These are phyloP conservation scores for Ceratobasidium papillatum DNA, from an alignment of 1,284 basidiomycete genomes.

Conservation along the genomic window DNA sequence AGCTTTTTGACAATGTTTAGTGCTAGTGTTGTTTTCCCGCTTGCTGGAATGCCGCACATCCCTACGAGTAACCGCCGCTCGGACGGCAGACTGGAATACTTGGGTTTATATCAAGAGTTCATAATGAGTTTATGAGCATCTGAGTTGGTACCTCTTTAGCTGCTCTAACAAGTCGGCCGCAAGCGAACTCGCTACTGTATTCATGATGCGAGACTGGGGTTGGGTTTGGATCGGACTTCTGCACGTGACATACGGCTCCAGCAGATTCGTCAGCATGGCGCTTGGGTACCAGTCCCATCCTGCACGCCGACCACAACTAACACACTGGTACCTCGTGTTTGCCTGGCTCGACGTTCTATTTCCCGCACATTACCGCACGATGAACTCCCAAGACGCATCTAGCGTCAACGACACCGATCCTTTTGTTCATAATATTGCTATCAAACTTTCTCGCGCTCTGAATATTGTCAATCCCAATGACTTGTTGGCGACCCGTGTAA, in stretches of 20 bases:
- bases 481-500: slow-evolving; percentile 77
- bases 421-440: slow-evolving; percentile 80
- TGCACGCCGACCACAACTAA: slow-evolving; percentile 1
- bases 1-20: slow-evolving; percentile 61
- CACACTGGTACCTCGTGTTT: not conserved
- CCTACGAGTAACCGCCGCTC: slow-evolving; percentile 74
- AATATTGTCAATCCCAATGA: slow-evolving; percentile 86
- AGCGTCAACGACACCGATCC: slow-evolving; percentile 52
- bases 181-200: slow-evolving; percentile 26
- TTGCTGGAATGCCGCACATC: slow-evolving; percentile 80
- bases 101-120: not conserved
- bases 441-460: slow-evolving; percentile 80
- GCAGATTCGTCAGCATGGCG: not conserved
- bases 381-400: slow-evolving; percentile 13
- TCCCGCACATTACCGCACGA: not conserved
- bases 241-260: not conserved
- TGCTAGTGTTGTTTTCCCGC: slow-evolving; percentile 82
- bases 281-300: not conserved
- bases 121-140: too few species aligned
- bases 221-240: not conserved
- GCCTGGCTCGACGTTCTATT: not conserved
- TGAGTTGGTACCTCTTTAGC: slow-evolving; percentile 22
- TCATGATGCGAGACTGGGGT: slow-evolving; percentile 15
- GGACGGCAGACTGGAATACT: slow-evolving; percentile 55
- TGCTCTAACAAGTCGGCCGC: slow-evolving; percentile 15